These are phyloP conservation scores for Groenewaldozyma sp. DNA, from an alignment of 1,139 yeast genomes.

Conservation along the genomic window DNA sequence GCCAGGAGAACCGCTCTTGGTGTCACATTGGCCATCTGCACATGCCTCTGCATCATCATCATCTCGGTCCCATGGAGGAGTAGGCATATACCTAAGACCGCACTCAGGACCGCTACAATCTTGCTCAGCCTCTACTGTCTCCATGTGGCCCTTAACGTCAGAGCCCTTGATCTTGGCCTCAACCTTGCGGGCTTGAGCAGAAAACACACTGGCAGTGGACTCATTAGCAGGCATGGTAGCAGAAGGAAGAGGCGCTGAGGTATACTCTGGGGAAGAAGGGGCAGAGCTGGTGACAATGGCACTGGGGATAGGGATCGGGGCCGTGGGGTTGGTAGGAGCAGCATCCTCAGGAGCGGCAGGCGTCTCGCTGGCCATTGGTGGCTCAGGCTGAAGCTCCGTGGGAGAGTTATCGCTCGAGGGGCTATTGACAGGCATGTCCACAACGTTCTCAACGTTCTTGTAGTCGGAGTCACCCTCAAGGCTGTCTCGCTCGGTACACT, in stretches of 20 bases:
- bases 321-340: background rate
- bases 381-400: background rate
- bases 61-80: background rate
- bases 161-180: background rate
- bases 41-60: constrained; percentile 4
- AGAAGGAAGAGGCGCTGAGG: background rate
- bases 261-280: background rate
- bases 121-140: background rate
- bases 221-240: background rate
- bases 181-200: background rate
- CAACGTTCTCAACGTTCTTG: too few species aligned
- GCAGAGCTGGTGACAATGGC: background rate
- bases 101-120: background rate
- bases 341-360: background rate
- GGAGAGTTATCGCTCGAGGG: background rate
- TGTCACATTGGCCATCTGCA: constrained; percentile 3
- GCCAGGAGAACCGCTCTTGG: background rate
- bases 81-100: background rate
- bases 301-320: background rate
- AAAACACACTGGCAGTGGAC: background rate
- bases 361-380: background rate
- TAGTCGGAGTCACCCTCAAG: background rate
- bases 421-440: background rate
- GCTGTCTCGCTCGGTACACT: background rate
- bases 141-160: background rate